Base-by-base conservation (phyloP, 306 rosid genomes). In the Fragaria nilgerrensis region DNA sequence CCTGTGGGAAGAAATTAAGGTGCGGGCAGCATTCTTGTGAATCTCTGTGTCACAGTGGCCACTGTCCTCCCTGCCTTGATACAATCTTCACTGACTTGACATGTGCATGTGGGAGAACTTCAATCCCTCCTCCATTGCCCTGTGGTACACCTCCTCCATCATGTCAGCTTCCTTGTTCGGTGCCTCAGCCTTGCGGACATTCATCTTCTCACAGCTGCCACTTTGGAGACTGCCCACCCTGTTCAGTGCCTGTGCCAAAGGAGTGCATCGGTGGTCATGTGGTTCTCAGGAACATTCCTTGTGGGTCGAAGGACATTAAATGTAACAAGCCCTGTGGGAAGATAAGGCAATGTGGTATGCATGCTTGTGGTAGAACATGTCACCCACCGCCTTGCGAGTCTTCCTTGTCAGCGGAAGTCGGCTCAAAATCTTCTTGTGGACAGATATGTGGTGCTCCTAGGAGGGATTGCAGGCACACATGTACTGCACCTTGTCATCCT, bases 381-480 rank as follows among this genome's bases (percentile, higher is more conserved):
- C 98, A 94, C 70, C 83, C 84, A 61, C 72, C 83, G 17, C 97
- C 98, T 32, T 94, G 97, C 81, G 97, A 94, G 81, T 64, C 59
- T 71, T 70, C 48, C 43, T 74, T 75, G 34, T 85, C 84, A 22
- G 55, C 37, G 62, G 89, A 84, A 56, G 83, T 78, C 64, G 88
- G 90, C 58, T 43, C 76, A 72, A 88, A 77, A 80, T 77, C 86
- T 15, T 85, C 98, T 44, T 94, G 98, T 82, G 96, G 97, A 50
- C 98, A 94, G 84, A 92, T 86, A 69, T 94, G 98, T 74, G 94
- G 97, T 66, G 97, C 96, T 47, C 96, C 98, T 15, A 89, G 98
- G 81, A 89, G 94, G 77, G 90, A 88, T 81, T 94, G 98, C 72
- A 88, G 94, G 79, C 98, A 94, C 81, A 86, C 91, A 25, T 94